Evolutionary conservation across 169 alveolate species (phyloP).

Genomic region (Eimeria nieschulzi): DNA sequence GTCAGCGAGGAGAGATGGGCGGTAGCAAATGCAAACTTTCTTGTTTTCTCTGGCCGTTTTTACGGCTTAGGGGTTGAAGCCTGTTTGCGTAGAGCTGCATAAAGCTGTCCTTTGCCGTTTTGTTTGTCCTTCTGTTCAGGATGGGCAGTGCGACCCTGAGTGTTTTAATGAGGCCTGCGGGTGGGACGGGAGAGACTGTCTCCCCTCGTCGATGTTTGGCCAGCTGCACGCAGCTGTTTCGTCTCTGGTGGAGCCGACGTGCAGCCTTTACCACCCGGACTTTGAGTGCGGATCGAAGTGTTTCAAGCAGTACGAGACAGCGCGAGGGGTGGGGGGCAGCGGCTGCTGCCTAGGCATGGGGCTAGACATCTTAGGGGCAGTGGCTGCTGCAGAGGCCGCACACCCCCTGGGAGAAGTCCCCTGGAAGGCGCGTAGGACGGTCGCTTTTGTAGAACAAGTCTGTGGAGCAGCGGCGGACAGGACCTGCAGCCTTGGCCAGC

Average conservation of each 20-base stretch:
- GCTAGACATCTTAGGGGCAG: conserved; percentile 61
- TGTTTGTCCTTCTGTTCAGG: conserved; percentile 55
- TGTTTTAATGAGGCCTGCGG: conserved; percentile 82
- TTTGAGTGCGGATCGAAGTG: conserved; percentile 67
- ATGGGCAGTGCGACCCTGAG: conserved; percentile 82
- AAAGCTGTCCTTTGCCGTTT: too few species aligned
- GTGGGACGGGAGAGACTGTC: conserved; percentile 82
- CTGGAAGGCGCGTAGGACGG: conserved; percentile 74
- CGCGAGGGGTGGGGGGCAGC: conserved; percentile 40
- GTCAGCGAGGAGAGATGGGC: too few species aligned
- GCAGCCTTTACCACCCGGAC: conserved; percentile 46
- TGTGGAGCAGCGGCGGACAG: conserved; percentile 79
- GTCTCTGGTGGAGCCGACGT: conserved; percentile 54
- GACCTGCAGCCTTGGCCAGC: conserved; percentile 79
- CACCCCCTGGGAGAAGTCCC: conserved; percentile 49
- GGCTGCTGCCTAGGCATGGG: conserved; percentile 75
- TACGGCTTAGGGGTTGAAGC: too few species aligned
- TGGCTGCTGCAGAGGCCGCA: conserved; percentile 67
- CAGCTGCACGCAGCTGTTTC: conserved; percentile 72
- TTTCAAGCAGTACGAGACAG: conserved; percentile 65
- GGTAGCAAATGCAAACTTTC: too few species aligned
- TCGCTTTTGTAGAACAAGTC: conserved; percentile 78
- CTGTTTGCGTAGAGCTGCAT: too few species aligned
- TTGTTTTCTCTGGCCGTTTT: too few species aligned
- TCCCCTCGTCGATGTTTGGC: conserved; percentile 79